Evolutionary conservation across 1,284 basidiomycete genomes (phyloP).

Genomic region (Cutaneotrichosporon sp.): DNA sequence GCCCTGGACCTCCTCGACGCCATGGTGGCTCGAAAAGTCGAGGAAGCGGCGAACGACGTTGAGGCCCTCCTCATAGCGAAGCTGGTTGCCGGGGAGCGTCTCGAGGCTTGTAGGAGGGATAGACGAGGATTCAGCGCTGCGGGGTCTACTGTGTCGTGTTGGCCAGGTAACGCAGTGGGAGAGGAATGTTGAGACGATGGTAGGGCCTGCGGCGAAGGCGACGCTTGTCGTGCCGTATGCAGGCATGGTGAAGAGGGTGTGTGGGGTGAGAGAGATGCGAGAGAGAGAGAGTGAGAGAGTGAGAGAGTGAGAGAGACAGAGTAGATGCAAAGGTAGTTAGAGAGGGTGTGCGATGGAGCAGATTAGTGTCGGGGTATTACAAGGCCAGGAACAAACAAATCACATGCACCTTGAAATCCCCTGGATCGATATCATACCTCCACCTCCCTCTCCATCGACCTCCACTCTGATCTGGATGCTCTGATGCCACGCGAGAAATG

Average conservation of each 20-base stretch:
- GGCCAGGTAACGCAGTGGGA: constrained; percentile 37
- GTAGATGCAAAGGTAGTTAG: not conserved
- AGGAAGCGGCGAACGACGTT: constrained; percentile 46
- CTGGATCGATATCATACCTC: not conserved
- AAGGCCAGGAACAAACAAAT: not conserved
- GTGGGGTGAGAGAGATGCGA: not conserved
- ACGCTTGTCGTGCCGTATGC: constrained; percentile 25
- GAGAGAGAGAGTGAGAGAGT: not conserved
- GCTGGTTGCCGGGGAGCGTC: constrained; percentile 39
- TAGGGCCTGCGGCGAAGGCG: constrained; percentile 46
- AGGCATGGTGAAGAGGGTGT: not conserved
- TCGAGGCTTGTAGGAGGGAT: constrained; percentile 10
- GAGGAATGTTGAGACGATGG: constrained; percentile 50
- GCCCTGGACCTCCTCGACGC: constrained; percentile 54
- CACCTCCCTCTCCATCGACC: too few relatives aligned
- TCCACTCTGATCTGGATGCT: not conserved
- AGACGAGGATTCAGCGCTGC: constrained; percentile 4
- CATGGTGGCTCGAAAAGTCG: constrained; percentile 45
- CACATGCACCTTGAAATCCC: too few relatives aligned
- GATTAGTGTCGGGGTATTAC: too few relatives aligned
- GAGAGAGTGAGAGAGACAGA: not conserved
- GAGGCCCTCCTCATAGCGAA: constrained; percentile 51
- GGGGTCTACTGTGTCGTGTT: not conserved
- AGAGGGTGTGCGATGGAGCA: not conserved
- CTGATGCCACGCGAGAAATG: not conserved